phyloP scores from a whole-genome alignment of 768 basidiomycete genomes.

The Lactarius pseudohatsudake region DNA sequence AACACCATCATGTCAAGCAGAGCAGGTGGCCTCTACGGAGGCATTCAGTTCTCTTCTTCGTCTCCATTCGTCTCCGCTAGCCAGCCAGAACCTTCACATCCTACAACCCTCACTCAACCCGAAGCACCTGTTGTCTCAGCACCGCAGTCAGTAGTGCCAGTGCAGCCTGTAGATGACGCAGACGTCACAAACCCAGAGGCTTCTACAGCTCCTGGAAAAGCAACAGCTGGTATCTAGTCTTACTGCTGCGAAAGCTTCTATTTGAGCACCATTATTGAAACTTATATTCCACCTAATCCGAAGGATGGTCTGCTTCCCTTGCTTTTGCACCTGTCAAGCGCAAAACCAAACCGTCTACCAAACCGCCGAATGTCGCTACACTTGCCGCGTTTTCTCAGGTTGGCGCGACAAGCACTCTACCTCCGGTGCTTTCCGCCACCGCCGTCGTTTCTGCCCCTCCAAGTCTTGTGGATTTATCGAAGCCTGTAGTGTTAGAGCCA shows the following conservation, averaged over 20 bases:
- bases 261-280: slow-evolving; percentile 26
- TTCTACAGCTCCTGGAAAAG: slow-evolving; percentile 43
- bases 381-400: slow-evolving; percentile 39
- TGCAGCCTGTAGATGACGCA: slow-evolving; percentile 32
- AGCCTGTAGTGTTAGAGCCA: slow-evolving; percentile 36
- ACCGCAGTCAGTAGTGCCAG: slow-evolving; percentile 34
- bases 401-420: slow-evolving; percentile 26
- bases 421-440: slow-evolving; percentile 45
- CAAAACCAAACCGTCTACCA: slow-evolving; percentile 57
- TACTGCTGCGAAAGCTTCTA: slow-evolving; percentile 39
- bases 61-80: slow-evolving; percentile 51
- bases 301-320: slow-evolving; percentile 89
- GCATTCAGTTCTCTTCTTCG: slow-evolving; percentile 78
- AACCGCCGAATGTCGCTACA: slow-evolving; percentile 64
- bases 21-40: slow-evolving; percentile 84
- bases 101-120: slow-evolving; percentile 31
- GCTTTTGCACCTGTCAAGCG: slow-evolving; percentile 76
- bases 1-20: slow-evolving; percentile 62
- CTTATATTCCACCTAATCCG: slow-evolving; percentile 31
- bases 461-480: slow-evolving; percentile 44
- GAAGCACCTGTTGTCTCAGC: slow-evolving; percentile 32
- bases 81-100: slow-evolving; percentile 39
- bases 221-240: slow-evolving; percentile 57
- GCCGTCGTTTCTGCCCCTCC: slow-evolving; percentile 75
- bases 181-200: slow-evolving; percentile 31